Evolutionary conservation across 2,329 filamentous ascomycete genomes (phyloP).

Genomic region (Metarhizium sp.): DNA sequence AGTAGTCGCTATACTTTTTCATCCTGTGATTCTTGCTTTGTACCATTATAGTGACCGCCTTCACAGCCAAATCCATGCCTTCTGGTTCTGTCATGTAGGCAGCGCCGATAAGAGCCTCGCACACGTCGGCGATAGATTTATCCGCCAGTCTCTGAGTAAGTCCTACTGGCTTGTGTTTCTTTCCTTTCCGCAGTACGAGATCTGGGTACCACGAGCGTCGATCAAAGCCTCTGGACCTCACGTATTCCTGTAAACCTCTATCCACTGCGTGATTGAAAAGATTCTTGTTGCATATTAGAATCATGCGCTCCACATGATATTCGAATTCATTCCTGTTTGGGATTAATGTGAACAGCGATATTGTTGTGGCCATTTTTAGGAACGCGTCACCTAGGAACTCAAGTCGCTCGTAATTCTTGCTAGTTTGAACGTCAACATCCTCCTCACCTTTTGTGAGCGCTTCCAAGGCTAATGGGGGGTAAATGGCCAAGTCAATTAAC

Average conservation of each 20-base stretch:
- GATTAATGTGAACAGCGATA: slow-evolving; percentile 69
- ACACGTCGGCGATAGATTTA: slow-evolving; percentile 91
- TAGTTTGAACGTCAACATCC: slow-evolving; percentile 64
- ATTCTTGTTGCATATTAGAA: slow-evolving; percentile 84
- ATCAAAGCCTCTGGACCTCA: slow-evolving; percentile 76
- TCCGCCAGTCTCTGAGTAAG: slow-evolving; percentile 62
- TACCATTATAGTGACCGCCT: slow-evolving; percentile 61
- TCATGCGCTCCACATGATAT: slow-evolving; percentile 85
- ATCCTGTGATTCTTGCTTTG: slow-evolving; percentile 60
- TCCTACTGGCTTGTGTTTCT: slow-evolving; percentile 34
- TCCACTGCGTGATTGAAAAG: slow-evolving; percentile 68
- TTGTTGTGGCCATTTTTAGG: slow-evolving; percentile 90
- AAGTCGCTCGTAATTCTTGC: slow-evolving; percentile 86
- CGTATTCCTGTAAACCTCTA: slow-evolving; percentile 58
- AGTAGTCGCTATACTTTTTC: slow-evolving; percentile 64
- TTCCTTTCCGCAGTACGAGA: slow-evolving; percentile 64
- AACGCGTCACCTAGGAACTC: slow-evolving; percentile 93
- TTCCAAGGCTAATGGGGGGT: slow-evolving; percentile 66
- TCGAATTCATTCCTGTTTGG: slow-evolving; percentile 75
- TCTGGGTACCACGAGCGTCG: slow-evolving; percentile 84
- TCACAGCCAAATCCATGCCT: slow-evolving; percentile 47
- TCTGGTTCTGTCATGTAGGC: slow-evolving; percentile 47
- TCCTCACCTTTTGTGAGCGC: slow-evolving; percentile 75
- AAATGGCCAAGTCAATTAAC: slow-evolving; percentile 54
- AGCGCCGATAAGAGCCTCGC: slow-evolving; percentile 87